Conservation (phyloP, 768 basidiomycete species). For the Hirschioporus abietinus region DNA sequence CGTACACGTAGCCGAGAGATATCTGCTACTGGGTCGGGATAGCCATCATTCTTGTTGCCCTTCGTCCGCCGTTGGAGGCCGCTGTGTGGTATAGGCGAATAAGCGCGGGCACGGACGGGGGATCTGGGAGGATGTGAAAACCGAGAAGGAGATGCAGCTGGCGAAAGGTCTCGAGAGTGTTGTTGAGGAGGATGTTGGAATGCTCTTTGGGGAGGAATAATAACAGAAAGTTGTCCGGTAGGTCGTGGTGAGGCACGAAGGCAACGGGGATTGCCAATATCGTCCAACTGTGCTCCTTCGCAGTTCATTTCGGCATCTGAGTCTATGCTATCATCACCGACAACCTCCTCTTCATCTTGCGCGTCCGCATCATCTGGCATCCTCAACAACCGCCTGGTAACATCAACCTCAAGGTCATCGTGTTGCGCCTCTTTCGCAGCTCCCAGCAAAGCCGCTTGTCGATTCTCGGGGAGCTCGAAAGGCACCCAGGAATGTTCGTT, state of each 20-base stretch:
- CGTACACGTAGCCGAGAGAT: slow-evolving; percentile 74
- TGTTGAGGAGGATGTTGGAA: not conserved
- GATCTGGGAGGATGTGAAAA: slow-evolving; percentile 11
- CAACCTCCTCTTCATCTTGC: not conserved
- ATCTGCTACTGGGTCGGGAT: slow-evolving; percentile 57
- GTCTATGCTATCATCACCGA: not conserved
- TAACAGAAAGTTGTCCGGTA: not conserved
- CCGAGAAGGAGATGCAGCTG: slow-evolving; percentile 1
- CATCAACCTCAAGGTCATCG: not conserved
- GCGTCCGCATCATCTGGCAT: not conserved
- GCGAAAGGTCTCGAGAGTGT: slow-evolving; percentile 4
- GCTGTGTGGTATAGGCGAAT: slow-evolving; percentile 11
- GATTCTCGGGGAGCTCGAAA: not conserved
- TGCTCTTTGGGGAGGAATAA: not conserved
- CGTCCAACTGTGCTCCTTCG: not conserved
- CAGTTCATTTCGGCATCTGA: not conserved
- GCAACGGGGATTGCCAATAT: not conserved
- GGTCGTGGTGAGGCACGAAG: not conserved
- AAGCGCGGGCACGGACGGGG: slow-evolving; percentile 16
- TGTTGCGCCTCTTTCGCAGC: not conserved
- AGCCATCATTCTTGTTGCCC: slow-evolving; percentile 12
- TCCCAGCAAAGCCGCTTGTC: not conserved
- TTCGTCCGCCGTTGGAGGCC: slow-evolving; percentile 20
- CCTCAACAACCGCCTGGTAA: not conserved
- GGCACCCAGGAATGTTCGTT: not conserved